Percentiles rank a stretch among this genome's conserved stretches.
Conservation (phyloP, 495 filamentous ascomycete genomes). For the Daldinia loculata region DNA sequence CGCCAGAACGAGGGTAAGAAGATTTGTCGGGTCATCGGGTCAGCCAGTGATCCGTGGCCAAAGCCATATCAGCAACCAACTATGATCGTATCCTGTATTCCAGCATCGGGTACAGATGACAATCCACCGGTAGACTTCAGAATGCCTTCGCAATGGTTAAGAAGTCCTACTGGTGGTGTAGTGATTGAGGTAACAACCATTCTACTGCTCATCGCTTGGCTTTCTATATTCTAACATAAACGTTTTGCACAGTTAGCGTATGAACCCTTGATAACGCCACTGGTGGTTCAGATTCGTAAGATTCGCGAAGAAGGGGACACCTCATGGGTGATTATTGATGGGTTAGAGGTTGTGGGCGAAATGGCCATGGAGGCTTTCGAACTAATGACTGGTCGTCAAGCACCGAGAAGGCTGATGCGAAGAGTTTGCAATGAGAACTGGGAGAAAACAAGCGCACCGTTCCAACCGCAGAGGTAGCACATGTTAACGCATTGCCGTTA, state of each 20-base stretch:
- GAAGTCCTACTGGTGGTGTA: slow-evolving; percentile 80
- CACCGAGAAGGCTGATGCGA: slow-evolving; percentile 77
- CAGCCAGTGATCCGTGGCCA: slow-evolving; percentile 72
- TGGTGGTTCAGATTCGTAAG: slow-evolving; percentile 67
- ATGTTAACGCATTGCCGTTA: neutral
- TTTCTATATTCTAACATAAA: slow-evolving; percentile 1
- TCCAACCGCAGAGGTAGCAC: slow-evolving; percentile 40
- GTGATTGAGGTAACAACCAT: slow-evolving; percentile 66
- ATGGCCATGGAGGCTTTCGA: slow-evolving; percentile 87
- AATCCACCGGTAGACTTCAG: slow-evolving; percentile 76
- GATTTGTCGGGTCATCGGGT: slow-evolving; percentile 68
- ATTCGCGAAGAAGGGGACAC: slow-evolving; percentile 68
- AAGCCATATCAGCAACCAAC: slow-evolving; percentile 69
- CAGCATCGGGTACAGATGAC: slow-evolving; percentile 69
- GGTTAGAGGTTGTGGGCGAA: slow-evolving; percentile 79
- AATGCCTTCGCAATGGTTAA: slow-evolving; percentile 77
- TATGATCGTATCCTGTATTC: slow-evolving; percentile 81
- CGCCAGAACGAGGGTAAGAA: slow-evolving; percentile 56
- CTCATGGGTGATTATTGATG: slow-evolving; percentile 82
- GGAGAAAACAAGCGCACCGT: slow-evolving; percentile 49
- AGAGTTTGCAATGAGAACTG: slow-evolving; percentile 54
- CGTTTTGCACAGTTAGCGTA: slow-evolving; percentile 66
- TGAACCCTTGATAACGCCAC: slow-evolving; percentile 74
- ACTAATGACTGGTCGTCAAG: slow-evolving; percentile 82
- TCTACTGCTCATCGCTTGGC: neutral